Base-by-base conservation (phyloP, 2,329 filamentous ascomycete species). In the Neonectria punicea region DNA sequence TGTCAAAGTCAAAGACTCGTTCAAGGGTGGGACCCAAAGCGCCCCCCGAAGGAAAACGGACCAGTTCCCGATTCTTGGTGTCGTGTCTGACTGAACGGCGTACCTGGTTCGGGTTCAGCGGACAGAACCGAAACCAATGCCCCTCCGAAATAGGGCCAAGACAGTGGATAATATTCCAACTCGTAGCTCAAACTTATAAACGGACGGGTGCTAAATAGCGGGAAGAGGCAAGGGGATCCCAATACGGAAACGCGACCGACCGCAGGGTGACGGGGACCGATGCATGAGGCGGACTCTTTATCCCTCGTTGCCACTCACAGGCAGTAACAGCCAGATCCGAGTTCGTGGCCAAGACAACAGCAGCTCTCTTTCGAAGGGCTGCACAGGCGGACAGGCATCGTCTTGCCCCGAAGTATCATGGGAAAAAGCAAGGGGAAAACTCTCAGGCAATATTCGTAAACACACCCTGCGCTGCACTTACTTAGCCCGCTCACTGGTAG, bases 341-440 rank as follows among this genome's bases (percentile, higher is more conserved):
- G n/a, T 43, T 5, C 39, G 25, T 20, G 18, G 49, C 53, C 61
- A 64, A 73, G 71, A 73, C 66, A 72, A 34, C 58, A 49, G 44
- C 56, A 54, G 61, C 30, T 51, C 53, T 53, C 62, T 47, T 63
- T 64, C 32, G 34, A 44, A 44, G 58, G 61, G 49, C 63, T 44
- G 28, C 43, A 25, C 36, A 32, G 36, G 47, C 39, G 43, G 32
- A 20, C 49, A 44, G 34, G 47, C 46, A 55, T 34, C 39, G 59
- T 65, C 47, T 43, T 61, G 47, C 55, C 59, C 67, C 64, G 53
- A 51, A 22, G 58, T 63, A 54, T 68, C 65, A 66, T 57, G 61
- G 67, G 53, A 47, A 66, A 70, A 74, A 71, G 70, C 68, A 73
- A 73, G 68, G 68, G 66, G 55, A 56, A 53, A 39, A 41, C 46